A percentile compares a stretch with the other conserved stretches of the same genome.
These are phyloP conservation scores for Limnomonas spitsbergensis DNA, from an alignment of 139 green algal species.

Conservation along the genomic window DNA sequence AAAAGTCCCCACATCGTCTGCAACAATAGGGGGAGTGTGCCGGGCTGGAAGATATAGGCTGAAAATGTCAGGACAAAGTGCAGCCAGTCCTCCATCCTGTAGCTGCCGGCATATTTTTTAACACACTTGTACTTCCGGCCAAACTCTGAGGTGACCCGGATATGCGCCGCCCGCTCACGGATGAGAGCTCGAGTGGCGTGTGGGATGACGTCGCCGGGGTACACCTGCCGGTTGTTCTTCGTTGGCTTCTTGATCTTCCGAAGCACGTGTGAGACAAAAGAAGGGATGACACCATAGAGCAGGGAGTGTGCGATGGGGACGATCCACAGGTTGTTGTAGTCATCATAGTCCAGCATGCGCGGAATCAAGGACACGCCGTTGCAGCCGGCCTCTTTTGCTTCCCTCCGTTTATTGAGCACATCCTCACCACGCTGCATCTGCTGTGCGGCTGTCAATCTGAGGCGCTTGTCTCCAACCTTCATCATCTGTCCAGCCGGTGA, in stretches of 20 bases:
- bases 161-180: background rate
- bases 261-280: background rate
- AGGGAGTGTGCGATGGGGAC: constrained; percentile 12
- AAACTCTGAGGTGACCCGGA: background rate
- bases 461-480: background rate
- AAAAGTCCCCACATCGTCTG: background rate
- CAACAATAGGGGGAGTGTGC: no score
- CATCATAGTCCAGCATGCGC: background rate
- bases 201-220: background rate
- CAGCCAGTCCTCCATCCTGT: constrained; percentile 18
- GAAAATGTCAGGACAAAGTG: constrained; percentile 5
- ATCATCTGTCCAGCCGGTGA: no score
- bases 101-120: background rate
- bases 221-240: background rate
- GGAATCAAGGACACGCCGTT: background rate
- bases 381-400: background rate
- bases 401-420: no score
- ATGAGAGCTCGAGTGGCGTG: background rate
- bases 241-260: background rate
- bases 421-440: constrained; percentile 1
- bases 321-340: constrained; percentile 3
- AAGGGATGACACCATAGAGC: constrained; percentile 7
- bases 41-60: constrained; percentile 3
- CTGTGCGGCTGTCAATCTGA: background rate
- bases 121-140: constrained; percentile 19